phyloP scores from a whole-genome alignment of 306 rosid genomes.

The Pyrus betulifolia region DNA sequence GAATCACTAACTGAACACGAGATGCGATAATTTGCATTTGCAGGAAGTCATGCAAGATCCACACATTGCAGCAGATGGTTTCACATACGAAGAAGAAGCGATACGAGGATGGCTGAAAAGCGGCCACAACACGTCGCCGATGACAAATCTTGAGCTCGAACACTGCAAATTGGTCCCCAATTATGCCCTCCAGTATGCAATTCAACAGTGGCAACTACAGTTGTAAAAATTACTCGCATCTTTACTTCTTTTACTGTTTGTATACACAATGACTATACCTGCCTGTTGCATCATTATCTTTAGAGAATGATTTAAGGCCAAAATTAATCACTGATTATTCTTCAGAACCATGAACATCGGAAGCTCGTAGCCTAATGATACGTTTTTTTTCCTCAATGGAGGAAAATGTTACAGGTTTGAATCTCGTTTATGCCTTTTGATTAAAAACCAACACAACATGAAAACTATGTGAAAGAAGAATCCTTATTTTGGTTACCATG shows the following conservation, averaged over 20 bases:
- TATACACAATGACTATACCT: neutral
- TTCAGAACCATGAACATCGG: no score
- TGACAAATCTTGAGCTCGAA: constrained; percentile 90
- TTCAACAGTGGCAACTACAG: constrained; percentile 83
- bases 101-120: constrained; percentile 82
- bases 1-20: neutral
- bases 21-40: neutral
- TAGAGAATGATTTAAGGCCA: neutral
- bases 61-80: constrained; percentile 92
- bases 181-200: constrained; percentile 78
- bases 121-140: constrained; percentile 88
- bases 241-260: neutral
- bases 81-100: constrained; percentile 88
- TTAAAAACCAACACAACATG: no score
- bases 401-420: no score
- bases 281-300: neutral
- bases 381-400: no score
- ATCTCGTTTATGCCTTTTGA: no score
- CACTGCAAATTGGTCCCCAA: constrained; percentile 81
- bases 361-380: no score
- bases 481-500: no score
- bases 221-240: constrained; percentile 12
- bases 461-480: no score
- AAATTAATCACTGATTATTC: neutral
- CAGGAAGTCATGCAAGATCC: constrained; percentile 96